Percentiles rank a stretch among this genome's conserved stretches.
phyloP scores from a whole-genome alignment of 148 eudicot species.

The Fallopia convolvulus region DNA sequence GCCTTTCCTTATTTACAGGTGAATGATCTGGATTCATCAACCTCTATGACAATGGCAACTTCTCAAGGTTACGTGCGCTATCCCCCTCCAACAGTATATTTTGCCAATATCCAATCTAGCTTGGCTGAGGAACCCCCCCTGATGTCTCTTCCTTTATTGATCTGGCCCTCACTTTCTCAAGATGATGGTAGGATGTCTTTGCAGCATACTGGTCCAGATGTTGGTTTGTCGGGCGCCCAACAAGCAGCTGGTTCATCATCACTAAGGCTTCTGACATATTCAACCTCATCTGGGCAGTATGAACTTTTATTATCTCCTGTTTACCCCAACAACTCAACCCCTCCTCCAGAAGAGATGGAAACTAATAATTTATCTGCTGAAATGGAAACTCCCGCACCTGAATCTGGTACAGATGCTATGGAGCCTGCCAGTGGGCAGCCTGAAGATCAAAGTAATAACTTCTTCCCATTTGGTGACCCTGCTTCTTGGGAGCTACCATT shows the following conservation, averaged over 20 bases:
- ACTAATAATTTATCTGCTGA: conserved; percentile 35
- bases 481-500: conserved; percentile 85
- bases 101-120: conserved; percentile 60
- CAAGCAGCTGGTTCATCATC: conserved; percentile 57
- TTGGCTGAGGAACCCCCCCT: conserved; percentile 49
- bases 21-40: conserved; percentile 87
- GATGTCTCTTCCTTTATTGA: conserved; percentile 52
- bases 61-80: conserved; percentile 78
- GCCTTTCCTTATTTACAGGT: conserved; percentile 41
- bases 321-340: conserved; percentile 42
- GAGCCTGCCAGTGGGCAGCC: conserved; percentile 53
- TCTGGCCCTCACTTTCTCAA: conserved; percentile 57
- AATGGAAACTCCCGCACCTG: conserved; percentile 32
- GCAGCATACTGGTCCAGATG: conserved; percentile 44
- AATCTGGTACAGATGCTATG: conserved; percentile 46
- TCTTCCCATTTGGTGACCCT: conserved; percentile 68
- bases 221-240: conserved; percentile 29
- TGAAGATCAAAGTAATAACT: conserved; percentile 57
- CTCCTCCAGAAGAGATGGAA: conserved; percentile 37
- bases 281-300: conserved; percentile 89
- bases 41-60: conserved; percentile 80
- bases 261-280: conserved; percentile 78
- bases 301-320: conserved; percentile 79
- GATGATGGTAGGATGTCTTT: conserved; percentile 40
- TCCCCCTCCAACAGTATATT: conserved; percentile 87